These are phyloP conservation scores for Mycothermus thermophilus DNA, from an alignment of 495 filamentous ascomycete species.

Conservation along the genomic window DNA sequence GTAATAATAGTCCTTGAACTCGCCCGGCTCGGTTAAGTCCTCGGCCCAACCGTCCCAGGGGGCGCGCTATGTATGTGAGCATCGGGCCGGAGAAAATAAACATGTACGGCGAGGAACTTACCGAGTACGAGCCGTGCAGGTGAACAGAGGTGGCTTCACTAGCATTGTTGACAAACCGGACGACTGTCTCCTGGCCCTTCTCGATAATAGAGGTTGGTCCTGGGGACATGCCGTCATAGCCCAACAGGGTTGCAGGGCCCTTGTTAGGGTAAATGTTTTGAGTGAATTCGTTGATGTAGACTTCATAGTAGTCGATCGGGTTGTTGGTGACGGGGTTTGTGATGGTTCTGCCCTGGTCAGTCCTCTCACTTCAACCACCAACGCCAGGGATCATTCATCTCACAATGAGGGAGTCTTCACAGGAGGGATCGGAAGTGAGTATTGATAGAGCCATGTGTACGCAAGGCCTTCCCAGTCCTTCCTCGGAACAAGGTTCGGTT, in stretches of 20 bases:
- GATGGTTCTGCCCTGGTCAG: conserved; percentile 8
- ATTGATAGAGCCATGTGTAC: conserved; percentile 34
- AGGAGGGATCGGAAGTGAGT: conserved; percentile 35
- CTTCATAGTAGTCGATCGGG: conserved; percentile 29
- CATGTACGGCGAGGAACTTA: not conserved
- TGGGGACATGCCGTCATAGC: conserved; percentile 41
- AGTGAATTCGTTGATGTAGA: conserved; percentile 33
- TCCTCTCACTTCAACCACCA: too few species aligned
- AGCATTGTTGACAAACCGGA: conserved; percentile 39
- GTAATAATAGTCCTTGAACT: conserved; percentile 50
- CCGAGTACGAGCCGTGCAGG: conserved; percentile 39
- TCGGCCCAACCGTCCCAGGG: conserved; percentile 42
- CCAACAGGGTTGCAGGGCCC: too few species aligned
- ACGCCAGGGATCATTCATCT: too few species aligned
- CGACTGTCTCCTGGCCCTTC: too few species aligned
- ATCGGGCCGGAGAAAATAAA: not conserved
- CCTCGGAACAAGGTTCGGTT: conserved; percentile 2
- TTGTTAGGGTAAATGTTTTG: conserved; percentile 35
- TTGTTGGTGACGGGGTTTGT: conserved; percentile 19
- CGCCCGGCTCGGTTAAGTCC: conserved; percentile 31
- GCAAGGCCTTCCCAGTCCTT: conserved; percentile 14
- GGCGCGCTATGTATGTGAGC: conserved; percentile 7
- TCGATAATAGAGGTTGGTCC: too few species aligned
- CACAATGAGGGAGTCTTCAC: conserved; percentile 29
- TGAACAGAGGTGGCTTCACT: conserved; percentile 29